Percentiles rank a stretch among this genome's conserved stretches.
phyloP scores from a whole-genome alignment of 169 alveolate species.

The Eimeria mitis region DNA sequence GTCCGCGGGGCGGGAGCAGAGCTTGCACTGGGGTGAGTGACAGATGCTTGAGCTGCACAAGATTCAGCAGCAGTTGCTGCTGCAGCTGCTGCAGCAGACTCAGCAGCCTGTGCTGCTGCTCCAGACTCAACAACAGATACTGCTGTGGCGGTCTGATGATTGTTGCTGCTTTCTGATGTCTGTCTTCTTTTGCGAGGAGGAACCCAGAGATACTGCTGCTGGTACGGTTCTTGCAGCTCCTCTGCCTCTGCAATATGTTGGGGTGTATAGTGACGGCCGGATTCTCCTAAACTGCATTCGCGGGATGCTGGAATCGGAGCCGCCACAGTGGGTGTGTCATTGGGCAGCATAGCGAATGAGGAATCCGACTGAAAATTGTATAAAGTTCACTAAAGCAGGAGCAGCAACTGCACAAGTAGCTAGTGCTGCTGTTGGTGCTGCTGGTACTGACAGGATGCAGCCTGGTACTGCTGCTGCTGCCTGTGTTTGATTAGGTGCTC shows the following conservation, averaged over 20 bases:
- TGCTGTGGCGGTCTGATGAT: background rate
- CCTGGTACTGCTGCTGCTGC: background rate
- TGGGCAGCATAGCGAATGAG: background rate
- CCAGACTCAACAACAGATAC: background rate
- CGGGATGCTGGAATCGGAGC: constrained; percentile 12
- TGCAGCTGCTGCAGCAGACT: background rate
- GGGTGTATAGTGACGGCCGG: background rate
- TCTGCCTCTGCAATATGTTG: background rate
- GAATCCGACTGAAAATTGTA: background rate
- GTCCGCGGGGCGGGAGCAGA: background rate
- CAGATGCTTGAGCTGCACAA: too few species aligned
- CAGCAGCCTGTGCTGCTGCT: background rate
- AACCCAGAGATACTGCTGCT: background rate
- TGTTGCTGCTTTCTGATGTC: background rate
- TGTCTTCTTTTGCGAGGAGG: background rate
- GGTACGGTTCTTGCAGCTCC: background rate
- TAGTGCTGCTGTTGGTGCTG: background rate
- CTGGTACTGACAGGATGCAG: background rate
- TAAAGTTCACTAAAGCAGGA: background rate
- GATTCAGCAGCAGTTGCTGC: too few species aligned
- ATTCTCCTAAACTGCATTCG: background rate
- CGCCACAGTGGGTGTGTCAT: constrained; percentile 13
- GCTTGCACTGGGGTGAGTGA: background rate
- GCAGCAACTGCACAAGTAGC: background rate
- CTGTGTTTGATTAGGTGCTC: background rate